Evolutionary conservation across 768 basidiomycete genomes (phyloP).

Genomic region (Coprinellus aureogranulatus): DNA sequence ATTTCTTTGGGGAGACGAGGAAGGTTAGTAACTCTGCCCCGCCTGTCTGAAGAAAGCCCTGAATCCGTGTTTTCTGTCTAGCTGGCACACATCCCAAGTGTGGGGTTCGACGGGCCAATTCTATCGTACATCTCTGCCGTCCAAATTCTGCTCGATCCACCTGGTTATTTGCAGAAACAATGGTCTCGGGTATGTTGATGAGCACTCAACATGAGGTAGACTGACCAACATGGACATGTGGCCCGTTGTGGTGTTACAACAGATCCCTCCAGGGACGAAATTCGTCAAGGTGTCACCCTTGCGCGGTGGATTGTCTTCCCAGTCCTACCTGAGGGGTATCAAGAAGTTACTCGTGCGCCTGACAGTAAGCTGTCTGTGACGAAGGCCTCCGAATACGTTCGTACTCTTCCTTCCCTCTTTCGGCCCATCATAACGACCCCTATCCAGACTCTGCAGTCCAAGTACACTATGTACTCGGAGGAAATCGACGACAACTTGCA

Average conservation of each 20-base stretch:
- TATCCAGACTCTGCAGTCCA: background rate
- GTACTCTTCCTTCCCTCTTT: background rate
- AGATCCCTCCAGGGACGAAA: background rate
- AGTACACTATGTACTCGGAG: slow-evolving; percentile 12
- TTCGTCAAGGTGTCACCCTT: slow-evolving; percentile 7
- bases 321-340: slow-evolving; percentile 18
- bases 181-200: background rate
- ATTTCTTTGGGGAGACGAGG: background rate
- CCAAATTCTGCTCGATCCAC: background rate
- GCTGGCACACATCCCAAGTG: background rate
- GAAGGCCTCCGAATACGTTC: slow-evolving; percentile 27
- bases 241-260: too few relatives aligned
- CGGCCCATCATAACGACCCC: background rate
- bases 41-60: background rate
- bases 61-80: background rate
- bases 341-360: slow-evolving; percentile 31
- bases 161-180: background rate
- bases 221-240: too few relatives aligned
- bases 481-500: slow-evolving; percentile 16
- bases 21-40: background rate
- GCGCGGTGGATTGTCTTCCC: slow-evolving; percentile 7
- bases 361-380: slow-evolving; percentile 28
- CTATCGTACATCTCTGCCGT: background rate
- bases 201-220: background rate
- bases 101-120: background rate